Evolutionary conservation across 1,284 basidiomycete genomes (phyloP).

Genomic region (Athelia psychrophila): DNA sequence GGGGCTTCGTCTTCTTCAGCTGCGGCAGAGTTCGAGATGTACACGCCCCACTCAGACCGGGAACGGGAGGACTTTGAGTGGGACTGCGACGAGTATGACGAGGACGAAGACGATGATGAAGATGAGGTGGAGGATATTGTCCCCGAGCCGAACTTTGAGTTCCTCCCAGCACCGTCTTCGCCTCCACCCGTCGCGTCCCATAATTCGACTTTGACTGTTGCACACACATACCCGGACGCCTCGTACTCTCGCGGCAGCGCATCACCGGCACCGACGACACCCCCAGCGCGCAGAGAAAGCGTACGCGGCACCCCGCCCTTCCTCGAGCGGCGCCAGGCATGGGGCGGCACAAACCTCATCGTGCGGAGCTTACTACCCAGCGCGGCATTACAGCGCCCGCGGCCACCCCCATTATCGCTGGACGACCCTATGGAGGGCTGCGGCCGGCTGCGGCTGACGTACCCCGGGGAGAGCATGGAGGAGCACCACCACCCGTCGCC

Average conservation of each 20-base stretch:
- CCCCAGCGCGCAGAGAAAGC: background rate
- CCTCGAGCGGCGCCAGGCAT: background rate
- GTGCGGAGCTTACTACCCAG: background rate
- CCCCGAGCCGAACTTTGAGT: background rate
- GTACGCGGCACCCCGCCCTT: background rate
- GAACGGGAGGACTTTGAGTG: background rate
- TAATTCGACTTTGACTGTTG: too few species aligned
- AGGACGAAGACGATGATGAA: background rate
- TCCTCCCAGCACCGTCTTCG: background rate
- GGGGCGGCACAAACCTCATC: background rate
- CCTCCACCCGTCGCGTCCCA: background rate
- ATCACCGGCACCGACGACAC: background rate
- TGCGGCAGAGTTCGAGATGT: background rate
- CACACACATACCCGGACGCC: too few species aligned
- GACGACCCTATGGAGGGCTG: too few species aligned
- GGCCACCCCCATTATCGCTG: background rate
- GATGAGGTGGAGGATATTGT: background rate
- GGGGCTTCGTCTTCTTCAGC: background rate
- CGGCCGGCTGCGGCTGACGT: too few species aligned
- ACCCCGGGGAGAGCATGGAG: too few species aligned
- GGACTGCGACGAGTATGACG: background rate
- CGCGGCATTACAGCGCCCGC: background rate
- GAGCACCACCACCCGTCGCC: too few species aligned
- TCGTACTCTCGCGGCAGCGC: too few species aligned
- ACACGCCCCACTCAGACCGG: background rate